Evolutionary conservation across 2,329 filamentous ascomycete species (phyloP).

Genomic region (Fusarium devonianum): DNA sequence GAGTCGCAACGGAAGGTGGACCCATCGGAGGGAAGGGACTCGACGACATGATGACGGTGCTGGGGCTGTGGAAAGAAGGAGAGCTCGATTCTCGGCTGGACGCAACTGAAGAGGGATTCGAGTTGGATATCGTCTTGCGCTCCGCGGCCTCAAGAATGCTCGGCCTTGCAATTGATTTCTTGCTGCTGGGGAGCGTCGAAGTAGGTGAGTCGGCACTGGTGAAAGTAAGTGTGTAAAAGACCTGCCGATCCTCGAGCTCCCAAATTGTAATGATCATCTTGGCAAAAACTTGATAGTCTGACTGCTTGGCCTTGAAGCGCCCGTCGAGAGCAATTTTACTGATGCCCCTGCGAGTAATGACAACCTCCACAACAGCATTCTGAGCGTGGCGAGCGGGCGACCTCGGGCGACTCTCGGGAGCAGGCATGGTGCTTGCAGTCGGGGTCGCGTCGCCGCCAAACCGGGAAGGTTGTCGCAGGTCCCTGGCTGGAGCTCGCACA

Average conservation of each 20-base stretch:
- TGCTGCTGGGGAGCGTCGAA: constrained; percentile 44
- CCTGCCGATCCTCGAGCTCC: constrained; percentile 70
- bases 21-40: constrained; percentile 72
- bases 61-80: constrained; percentile 59
- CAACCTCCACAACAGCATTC: constrained; percentile 72
- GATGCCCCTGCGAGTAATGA: constrained; percentile 62
- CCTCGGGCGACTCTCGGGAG: constrained; percentile 46
- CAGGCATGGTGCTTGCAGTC: constrained; percentile 38
- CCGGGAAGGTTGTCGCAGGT: constrained; percentile 32
- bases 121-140: constrained; percentile 52
- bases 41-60: constrained; percentile 59
- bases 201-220: constrained; percentile 62
- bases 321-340: constrained; percentile 50
- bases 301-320: constrained; percentile 46
- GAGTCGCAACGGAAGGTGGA: constrained; percentile 63
- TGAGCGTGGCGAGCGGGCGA: constrained; percentile 49
- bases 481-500: constrained; percentile 36
- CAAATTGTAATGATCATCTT: constrained; percentile 82
- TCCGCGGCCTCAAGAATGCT: constrained; percentile 56
- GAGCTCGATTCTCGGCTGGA: constrained; percentile 59
- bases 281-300: constrained; percentile 60
- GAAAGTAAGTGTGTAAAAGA: constrained; percentile 78
- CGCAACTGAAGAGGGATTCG: constrained; percentile 55
- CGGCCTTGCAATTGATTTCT: constrained; percentile 50
- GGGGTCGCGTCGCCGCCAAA: constrained; percentile 48